Evolutionary conservation across 2,329 filamentous ascomycete genomes (phyloP).

Genomic region (Ramularia endophylla): DNA sequence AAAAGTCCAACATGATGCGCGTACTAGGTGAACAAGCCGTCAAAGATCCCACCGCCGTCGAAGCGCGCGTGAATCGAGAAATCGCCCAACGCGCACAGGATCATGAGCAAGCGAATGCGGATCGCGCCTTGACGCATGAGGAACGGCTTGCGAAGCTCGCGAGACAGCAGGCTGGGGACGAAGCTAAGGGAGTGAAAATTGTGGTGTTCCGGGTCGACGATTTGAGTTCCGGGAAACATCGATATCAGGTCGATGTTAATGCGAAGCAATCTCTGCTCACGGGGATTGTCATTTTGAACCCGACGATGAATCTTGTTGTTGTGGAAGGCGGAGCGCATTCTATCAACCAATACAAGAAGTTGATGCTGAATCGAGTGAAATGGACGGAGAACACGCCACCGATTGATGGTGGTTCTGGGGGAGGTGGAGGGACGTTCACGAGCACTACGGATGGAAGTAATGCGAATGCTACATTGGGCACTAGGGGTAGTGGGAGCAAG

Average conservation of each 20-base stretch:
- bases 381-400: slow-evolving; percentile 87
- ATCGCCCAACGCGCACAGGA: slow-evolving; percentile 78
- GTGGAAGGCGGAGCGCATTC: slow-evolving; percentile 86
- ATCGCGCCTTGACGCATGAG: slow-evolving; percentile 83
- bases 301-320: slow-evolving; percentile 79
- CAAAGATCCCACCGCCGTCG: slow-evolving; percentile 94
- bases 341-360: slow-evolving; percentile 78
- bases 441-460: slow-evolving; percentile 19
- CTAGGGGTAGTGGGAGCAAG: slow-evolving; percentile 45
- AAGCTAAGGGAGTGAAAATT: slow-evolving; percentile 75
- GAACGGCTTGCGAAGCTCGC: slow-evolving; percentile 78
- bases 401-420: slow-evolving; percentile 31
- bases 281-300: slow-evolving; percentile 87
- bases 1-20: slow-evolving; percentile 95
- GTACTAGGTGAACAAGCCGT: slow-evolving; percentile 89
- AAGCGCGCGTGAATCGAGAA: slow-evolving; percentile 86
- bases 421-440: slow-evolving; percentile 29
- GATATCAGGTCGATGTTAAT: slow-evolving; percentile 89
- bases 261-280: slow-evolving; percentile 84
- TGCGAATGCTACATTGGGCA: slow-evolving; percentile 15
- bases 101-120: slow-evolving; percentile 74
- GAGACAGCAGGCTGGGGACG: slow-evolving; percentile 78
- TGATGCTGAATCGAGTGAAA: slow-evolving; percentile 89
- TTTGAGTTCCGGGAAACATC: slow-evolving; percentile 83
- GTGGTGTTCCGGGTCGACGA: slow-evolving; percentile 85